A percentile compares a stretch with the other conserved stretches of the same genome.
Evolutionary conservation across 2,329 filamentous ascomycete genomes (phyloP).

Genomic region (Diaporthe nobilis): DNA sequence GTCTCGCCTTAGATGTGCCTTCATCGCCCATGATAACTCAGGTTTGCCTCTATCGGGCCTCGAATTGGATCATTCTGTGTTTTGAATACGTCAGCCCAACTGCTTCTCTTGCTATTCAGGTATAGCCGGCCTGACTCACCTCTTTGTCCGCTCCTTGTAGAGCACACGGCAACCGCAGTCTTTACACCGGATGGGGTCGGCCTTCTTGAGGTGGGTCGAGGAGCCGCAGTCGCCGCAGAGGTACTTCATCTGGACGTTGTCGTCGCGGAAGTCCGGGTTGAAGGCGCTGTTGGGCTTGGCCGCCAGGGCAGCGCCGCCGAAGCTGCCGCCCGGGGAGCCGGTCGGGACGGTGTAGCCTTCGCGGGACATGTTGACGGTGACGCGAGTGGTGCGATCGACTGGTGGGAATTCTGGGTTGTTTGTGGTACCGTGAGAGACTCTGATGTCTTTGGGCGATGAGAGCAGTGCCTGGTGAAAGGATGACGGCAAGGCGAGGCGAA

Average conservation of each 20-base stretch:
- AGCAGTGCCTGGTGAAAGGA: background rate
- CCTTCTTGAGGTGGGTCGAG: constrained; percentile 81
- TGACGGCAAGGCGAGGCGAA: background rate
- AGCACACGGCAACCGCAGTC: constrained; percentile 95
- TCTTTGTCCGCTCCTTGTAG: constrained; percentile 98
- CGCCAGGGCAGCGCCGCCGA: constrained; percentile 49
- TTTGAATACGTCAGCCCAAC: constrained; percentile 44
- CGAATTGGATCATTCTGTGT: constrained; percentile 95
- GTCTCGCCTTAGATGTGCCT: no score
- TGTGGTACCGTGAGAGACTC: no score
- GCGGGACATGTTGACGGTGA: constrained; percentile 69
- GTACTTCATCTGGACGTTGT: constrained; percentile 75
- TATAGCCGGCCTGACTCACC: constrained; percentile 69
- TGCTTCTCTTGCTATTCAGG: background rate
- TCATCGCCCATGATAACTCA: background rate
- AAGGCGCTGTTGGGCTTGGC: constrained; percentile 59
- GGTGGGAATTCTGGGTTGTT: no score
- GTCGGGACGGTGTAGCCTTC: constrained; percentile 84
- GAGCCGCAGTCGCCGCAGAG: constrained; percentile 88
- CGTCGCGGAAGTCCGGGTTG: constrained; percentile 57
- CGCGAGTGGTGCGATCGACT: background rate
- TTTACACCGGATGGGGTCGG: constrained; percentile 87
- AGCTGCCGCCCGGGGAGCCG: constrained; percentile 58
- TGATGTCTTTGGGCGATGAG: no score
- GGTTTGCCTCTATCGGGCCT: constrained; percentile 77